phyloP scores from a whole-genome alignment of 768 basidiomycete genomes.

The Macrolepiota fuliginosa region DNA sequence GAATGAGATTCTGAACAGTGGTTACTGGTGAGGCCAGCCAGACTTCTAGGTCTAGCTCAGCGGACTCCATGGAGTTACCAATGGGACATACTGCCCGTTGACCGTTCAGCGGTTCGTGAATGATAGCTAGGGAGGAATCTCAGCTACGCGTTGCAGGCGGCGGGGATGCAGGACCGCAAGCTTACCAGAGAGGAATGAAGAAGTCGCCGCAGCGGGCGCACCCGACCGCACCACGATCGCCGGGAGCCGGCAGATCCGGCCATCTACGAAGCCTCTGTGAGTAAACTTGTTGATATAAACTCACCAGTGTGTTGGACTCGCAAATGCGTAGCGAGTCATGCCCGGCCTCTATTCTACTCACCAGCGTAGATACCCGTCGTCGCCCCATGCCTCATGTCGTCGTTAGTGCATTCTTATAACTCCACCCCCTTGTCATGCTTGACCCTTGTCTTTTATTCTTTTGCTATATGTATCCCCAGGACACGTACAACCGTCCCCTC shows the following conservation, averaged over 20 bases:
- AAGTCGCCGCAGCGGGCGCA: slow-evolving; percentile 51
- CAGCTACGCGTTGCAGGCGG: neutral
- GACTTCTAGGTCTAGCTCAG: slow-evolving; percentile 42
- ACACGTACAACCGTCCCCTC: too few relatives aligned
- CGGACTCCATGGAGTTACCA: slow-evolving; percentile 39
- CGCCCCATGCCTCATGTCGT: too few relatives aligned
- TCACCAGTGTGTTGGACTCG: too few relatives aligned
- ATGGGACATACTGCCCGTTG: slow-evolving; percentile 50
- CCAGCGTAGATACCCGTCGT: too few relatives aligned
- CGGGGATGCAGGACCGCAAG: neutral
- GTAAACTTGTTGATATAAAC: slow-evolving; percentile 57
- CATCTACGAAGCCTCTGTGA: slow-evolving; percentile 57
- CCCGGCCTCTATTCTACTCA: too few relatives aligned
- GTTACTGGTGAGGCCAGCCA: slow-evolving; percentile 53
- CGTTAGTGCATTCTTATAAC: too few relatives aligned
- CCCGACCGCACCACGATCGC: slow-evolving; percentile 59
- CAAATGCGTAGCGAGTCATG: too few relatives aligned
- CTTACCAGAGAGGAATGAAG: slow-evolving; percentile 54
- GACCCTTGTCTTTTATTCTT: too few relatives aligned
- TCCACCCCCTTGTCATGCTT: too few relatives aligned
- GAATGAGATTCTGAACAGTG: slow-evolving; percentile 51
- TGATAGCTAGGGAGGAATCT: slow-evolving; percentile 33
- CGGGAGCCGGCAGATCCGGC: slow-evolving; percentile 57
- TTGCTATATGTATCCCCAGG: too few relatives aligned
- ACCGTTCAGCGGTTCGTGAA: slow-evolving; percentile 57